phyloP scores from a whole-genome alignment of 169 alveolate genomes.

The Theileria annulata region DNA sequence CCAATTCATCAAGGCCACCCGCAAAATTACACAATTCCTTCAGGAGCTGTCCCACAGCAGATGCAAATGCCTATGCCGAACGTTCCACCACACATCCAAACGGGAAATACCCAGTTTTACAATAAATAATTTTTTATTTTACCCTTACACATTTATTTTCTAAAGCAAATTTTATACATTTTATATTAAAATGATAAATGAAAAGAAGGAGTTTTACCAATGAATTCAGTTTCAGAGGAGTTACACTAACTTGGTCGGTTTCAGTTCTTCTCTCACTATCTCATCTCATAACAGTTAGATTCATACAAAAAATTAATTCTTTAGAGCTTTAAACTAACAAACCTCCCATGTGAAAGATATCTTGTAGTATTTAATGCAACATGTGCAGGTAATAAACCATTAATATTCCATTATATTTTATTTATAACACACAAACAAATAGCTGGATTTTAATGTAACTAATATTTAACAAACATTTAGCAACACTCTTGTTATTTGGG shows the following conservation, averaged over 20 bases:
- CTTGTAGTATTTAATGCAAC: slow-evolving; percentile 39
- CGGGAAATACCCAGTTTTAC: slow-evolving; percentile 11
- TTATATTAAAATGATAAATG: slow-evolving; percentile 5
- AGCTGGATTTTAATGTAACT: background rate
- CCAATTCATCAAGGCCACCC: background rate
- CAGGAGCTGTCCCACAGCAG: slow-evolving; percentile 9
- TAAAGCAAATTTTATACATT: background rate
- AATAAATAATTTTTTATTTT: background rate
- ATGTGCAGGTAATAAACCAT: slow-evolving; percentile 50
- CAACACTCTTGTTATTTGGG: slow-evolving; percentile 29
- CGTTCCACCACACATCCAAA: slow-evolving; percentile 17
- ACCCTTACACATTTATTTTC: background rate
- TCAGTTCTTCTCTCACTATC: slow-evolving; percentile 20
- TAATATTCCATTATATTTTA: background rate
- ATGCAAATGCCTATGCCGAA: slow-evolving; percentile 9
- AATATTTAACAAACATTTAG: background rate
- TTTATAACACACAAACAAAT: background rate
- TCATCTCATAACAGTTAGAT: slow-evolving; percentile 49
- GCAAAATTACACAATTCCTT: background rate
- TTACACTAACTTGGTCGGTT: slow-evolving; percentile 25
- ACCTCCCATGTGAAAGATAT: slow-evolving; percentile 37
- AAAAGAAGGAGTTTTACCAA: background rate
- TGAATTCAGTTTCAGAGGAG: background rate
- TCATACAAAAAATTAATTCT: background rate
- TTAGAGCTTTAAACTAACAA: slow-evolving; percentile 32